Evolutionary conservation across 73 alveolate genomes (phyloP).

Genomic region (Uronychia setigera): DNA sequence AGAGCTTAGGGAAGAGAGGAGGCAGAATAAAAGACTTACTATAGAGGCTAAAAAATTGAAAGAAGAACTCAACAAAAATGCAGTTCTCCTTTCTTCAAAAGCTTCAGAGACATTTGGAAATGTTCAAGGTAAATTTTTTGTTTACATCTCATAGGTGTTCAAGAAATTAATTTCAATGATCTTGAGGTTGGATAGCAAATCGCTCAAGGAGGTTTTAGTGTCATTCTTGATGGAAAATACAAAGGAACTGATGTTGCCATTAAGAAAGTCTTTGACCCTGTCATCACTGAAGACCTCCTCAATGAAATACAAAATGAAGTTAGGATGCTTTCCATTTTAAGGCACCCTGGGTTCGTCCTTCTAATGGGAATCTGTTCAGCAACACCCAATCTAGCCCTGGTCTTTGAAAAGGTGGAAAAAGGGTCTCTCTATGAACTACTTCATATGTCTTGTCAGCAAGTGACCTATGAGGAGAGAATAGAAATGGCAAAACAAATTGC

Average conservation of each 20-base stretch:
- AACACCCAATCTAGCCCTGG: conserved; percentile 91
- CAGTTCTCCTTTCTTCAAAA: neutral
- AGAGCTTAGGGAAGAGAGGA: neutral
- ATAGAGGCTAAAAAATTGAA: conserved; percentile 22
- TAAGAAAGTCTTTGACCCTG: conserved; percentile 96
- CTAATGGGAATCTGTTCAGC: conserved; percentile 93
- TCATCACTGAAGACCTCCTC: conserved; percentile 88
- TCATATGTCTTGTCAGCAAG: conserved; percentile 77
- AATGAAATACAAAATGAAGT: conserved; percentile 96
- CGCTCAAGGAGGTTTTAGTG: conserved; percentile 98
- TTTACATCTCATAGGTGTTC: conserved; percentile 51
- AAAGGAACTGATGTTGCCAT: conserved; percentile 94
- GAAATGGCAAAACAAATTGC: conserved; percentile 84
- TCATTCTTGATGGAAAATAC: conserved; percentile 89
- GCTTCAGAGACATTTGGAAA: conserved; percentile 15
- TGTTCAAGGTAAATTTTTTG: conserved; percentile 42
- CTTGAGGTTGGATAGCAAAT: conserved; percentile 85
- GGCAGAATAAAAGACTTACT: conserved; percentile 6
- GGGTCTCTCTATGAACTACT: conserved; percentile 92
- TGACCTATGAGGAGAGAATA: conserved; percentile 77
- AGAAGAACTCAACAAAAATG: conserved; percentile 26
- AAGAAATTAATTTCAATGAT: conserved; percentile 78
- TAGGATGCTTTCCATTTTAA: conserved; percentile 87
- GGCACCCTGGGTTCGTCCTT: conserved; percentile 97
- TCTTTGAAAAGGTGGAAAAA: conserved; percentile 85